Evolutionary conservation across 2,329 filamentous ascomycete species (phyloP).

Genomic region (Alternaria infectoria): DNA sequence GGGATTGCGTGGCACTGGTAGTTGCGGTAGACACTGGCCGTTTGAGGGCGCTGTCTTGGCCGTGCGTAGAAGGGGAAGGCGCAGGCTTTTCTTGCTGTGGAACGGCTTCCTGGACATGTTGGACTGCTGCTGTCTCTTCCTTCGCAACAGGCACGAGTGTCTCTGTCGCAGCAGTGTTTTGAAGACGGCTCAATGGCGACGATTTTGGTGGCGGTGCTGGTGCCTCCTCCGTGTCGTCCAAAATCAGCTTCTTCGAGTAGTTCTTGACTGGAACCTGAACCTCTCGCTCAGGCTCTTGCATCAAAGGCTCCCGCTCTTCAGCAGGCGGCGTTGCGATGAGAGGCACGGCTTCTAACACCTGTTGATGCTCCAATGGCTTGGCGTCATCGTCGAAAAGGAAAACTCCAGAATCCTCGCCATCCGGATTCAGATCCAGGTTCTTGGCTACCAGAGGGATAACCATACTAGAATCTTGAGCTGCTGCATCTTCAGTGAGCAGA

Average conservation of each 20-base stretch:
- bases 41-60: background rate
- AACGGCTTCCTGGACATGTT: background rate
- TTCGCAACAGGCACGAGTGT: background rate
- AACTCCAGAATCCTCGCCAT: slow-evolving; percentile 23
- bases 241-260: background rate
- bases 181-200: background rate
- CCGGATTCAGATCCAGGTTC: slow-evolving; percentile 18
- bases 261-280: background rate
- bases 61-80: background rate
- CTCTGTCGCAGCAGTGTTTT: background rate
- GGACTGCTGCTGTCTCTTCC: background rate
- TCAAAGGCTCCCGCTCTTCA: background rate
- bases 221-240: background rate
- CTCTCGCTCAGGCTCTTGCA: background rate
- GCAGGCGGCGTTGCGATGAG: background rate
- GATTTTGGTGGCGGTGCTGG: background rate
- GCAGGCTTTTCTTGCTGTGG: background rate
- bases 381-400: slow-evolving; percentile 23
- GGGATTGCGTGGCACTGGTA: background rate
- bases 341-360: background rate
- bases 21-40: background rate
- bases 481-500: slow-evolving; percentile 8
- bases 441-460: background rate
- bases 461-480: background rate
- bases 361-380: background rate